A percentile compares a stretch with the other conserved stretches of the same genome.
Conservation (phyloP, 2,329 filamentous ascomycete genomes). For the Fusarium annulatum region DNA sequence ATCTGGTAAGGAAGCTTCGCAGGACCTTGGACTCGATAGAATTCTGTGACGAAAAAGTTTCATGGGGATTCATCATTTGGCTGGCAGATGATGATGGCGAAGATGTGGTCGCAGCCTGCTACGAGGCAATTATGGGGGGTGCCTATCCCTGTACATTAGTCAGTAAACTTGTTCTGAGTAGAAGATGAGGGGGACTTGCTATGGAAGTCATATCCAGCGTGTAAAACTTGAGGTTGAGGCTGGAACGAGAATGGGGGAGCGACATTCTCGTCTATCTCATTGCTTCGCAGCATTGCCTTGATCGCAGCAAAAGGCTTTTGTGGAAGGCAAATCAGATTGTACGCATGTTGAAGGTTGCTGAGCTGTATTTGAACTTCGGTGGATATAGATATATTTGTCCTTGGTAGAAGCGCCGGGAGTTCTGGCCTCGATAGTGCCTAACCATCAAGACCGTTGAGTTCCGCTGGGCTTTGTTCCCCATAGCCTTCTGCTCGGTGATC, state of each 20-base stretch:
- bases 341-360: accelerated
- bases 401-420: neutral
- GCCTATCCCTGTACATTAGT: accelerated
- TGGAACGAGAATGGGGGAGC: neutral
- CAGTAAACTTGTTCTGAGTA: neutral
- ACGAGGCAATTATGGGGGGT: neutral
- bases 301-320: accelerated
- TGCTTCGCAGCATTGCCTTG: neutral
- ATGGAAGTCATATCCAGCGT: neutral
- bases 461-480: neutral
- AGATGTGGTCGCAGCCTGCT: neutral
- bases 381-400: too few relatives aligned
- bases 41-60: neutral
- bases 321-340: neutral
- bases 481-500: accelerated
- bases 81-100: neutral
- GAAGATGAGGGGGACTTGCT: neutral
- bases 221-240: neutral
- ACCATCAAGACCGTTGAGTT: neutral
- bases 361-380: neutral
- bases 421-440: neutral
- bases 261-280: neutral
- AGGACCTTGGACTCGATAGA: neutral
- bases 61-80: neutral
- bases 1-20: accelerated